These are phyloP conservation scores for Debaryomyces nepalensis DNA, from an alignment of 1,139 yeast genomes.

Conservation along the genomic window DNA sequence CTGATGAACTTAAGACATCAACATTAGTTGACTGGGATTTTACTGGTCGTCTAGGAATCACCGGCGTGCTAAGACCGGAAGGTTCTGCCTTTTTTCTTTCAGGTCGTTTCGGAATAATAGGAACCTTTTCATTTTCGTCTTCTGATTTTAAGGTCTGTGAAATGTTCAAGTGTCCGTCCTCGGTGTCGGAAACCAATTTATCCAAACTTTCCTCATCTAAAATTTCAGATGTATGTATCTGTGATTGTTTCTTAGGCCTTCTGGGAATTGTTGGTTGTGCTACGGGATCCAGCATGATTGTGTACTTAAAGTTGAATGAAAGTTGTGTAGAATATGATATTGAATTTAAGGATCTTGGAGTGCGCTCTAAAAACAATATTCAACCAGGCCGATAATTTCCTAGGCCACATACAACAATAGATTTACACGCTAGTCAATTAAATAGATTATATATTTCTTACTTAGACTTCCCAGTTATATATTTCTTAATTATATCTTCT, in stretches of 20 bases:
- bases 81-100: constrained; percentile 10
- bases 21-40: neutral
- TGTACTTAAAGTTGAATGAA: too few relatives aligned
- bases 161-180: constrained; percentile 1
- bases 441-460: too few relatives aligned
- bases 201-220: neutral
- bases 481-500: constrained; percentile 4
- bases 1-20: constrained; percentile 2
- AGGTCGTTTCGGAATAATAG: constrained; percentile 29
- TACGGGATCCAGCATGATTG: constrained; percentile 8
- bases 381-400: too few relatives aligned
- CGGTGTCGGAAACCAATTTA: neutral
- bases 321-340: too few relatives aligned
- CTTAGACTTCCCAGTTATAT: too few relatives aligned
- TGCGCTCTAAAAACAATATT: too few relatives aligned
- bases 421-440: too few relatives aligned
- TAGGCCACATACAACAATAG: too few relatives aligned
- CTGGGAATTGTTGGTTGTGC: constrained; percentile 14
- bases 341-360: too few relatives aligned
- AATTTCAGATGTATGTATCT: neutral
- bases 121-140: constrained; percentile 13
- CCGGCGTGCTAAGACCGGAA: constrained; percentile 16
- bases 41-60: constrained; percentile 26
- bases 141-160: neutral
- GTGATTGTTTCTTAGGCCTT: constrained; percentile 14